Evolutionary conservation across 306 rosid genomes (phyloP), one percentile per base, ranked within the genome.

Genomic region (Castanopsis chinensis): DNA sequence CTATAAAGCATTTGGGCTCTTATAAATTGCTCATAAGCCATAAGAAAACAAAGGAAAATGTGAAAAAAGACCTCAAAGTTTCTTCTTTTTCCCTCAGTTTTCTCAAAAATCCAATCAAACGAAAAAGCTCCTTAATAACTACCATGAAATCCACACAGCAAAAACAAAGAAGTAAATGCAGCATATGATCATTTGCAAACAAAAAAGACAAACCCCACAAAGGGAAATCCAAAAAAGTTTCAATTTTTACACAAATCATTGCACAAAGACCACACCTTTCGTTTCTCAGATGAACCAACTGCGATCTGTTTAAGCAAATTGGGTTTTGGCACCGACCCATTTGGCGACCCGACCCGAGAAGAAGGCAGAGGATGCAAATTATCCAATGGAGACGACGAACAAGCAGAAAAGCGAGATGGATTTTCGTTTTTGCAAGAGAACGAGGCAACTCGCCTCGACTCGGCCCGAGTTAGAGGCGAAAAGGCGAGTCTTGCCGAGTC

Each of bases 211-310:
- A 60, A 71, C 6, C 59, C 59, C 43, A 52, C 33, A 53, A 20
- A 58, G 32, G 15, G 33, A 8, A 32, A 61, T 49, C 15, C 15
- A 27, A 45, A 23, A 75, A n/a, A 59, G 14, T 13, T 10, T 45
- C 54, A 20, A 59, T 51, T 41, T 19, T 55, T 23, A 72, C 23
- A 19, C 51, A 52, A 80, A 58, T 37, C 14, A 58, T 28, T 13
- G 25, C 9, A 54, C 19, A 61, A 21, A 74, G 76, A 43, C 30
- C 2, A 35, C 80, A 93, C 98, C 96, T 90, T 94, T 41, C 83
- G 83, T 59, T 84, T 78, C 69, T 76, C 75, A 28, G 78, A 58
- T 85, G 61, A 76, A 52, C 71, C 81, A 37, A 45, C 54, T 45
- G 83, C 71, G 87, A 86, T 83, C 89, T 80, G 90, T 75, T 78